Conservation (phyloP, 176 grass and related monocot species). For the Poa annua region DNA sequence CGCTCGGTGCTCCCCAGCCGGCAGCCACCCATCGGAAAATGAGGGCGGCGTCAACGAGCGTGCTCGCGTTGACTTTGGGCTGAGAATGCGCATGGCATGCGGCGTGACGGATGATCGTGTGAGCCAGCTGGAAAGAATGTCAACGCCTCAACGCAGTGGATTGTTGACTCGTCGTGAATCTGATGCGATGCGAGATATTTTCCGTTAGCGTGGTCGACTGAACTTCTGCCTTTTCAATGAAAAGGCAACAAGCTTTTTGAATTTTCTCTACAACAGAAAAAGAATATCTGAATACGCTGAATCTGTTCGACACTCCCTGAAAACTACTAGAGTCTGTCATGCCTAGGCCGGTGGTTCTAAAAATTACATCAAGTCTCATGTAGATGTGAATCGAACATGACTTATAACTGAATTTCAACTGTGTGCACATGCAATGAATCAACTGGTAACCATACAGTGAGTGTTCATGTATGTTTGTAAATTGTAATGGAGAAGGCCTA, state of each 20-base stretch:
- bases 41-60: not conserved
- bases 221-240: too few relatives aligned
- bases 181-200: constrained; percentile 5
- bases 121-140: not conserved
- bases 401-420: not conserved
- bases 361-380: not conserved
- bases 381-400: not conserved
- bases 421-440: not conserved
- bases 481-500: not conserved
- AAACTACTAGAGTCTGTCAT: not conserved
- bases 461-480: not conserved
- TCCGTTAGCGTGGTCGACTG: too few relatives aligned
- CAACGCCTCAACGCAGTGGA: not conserved
- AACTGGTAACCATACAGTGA: not conserved
- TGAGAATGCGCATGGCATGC: not conserved
- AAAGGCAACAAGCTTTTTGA: too few relatives aligned
- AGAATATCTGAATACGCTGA: not conserved
- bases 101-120: not conserved
- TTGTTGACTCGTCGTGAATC: too few relatives aligned
- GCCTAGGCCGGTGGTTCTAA: not conserved
- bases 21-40: not conserved
- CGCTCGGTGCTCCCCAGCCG: not conserved
- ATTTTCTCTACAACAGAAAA: too few relatives aligned
- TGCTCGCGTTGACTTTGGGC: not conserved
- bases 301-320: not conserved